Evolutionary conservation across 345 rosid species (phyloP), one percentile per base, ranked within the genome.

Genomic region (Corchorus capsularis): DNA sequence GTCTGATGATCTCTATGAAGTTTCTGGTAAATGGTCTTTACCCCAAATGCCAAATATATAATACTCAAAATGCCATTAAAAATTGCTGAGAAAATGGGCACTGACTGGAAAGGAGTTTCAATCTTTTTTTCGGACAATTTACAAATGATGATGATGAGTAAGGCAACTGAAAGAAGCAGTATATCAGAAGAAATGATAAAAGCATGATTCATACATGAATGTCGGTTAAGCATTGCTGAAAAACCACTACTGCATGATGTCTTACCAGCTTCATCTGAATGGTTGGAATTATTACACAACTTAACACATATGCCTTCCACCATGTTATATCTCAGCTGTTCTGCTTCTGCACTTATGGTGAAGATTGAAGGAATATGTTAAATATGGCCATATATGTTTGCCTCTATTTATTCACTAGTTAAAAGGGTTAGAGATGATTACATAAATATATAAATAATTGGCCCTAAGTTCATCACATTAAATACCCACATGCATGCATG

Each of bases 21-120:
- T 20, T 79, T 68, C 63, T 79, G 69, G 73, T 11, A 19, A 63
- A 82, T 63, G 22, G 72, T 79, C 80, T 45, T 27, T 27, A 82
- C n/a, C 68, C 79, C 85, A 76, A 59, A 56, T 54, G 63, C 79
- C 63, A 87, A 46, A 57, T 81, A 85, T 57, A 75, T 76, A 65
- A 83, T 19, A 72, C 85, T 74, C 82, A 87, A 47, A 76, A 47
- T 2, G 6, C 78, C 81, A 78, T 78, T 81, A 27, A 72, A 78
- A 66, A 73, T 71, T 43, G 69, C 72, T 14, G 88, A 80, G 34
- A 78, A 50, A 46, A 66, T 46, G 14, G 59, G 6, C 82, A 77
- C 6, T 22, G 79, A 45, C 47, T 47, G 65, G 7, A 63, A 39
- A 43, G 77, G 37, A 5, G 69, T 52, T 15, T 4, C 4, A 66